Base-by-base conservation (phyloP, 1,284 basidiomycete genomes). In the Ustilago trichophora region DNA sequence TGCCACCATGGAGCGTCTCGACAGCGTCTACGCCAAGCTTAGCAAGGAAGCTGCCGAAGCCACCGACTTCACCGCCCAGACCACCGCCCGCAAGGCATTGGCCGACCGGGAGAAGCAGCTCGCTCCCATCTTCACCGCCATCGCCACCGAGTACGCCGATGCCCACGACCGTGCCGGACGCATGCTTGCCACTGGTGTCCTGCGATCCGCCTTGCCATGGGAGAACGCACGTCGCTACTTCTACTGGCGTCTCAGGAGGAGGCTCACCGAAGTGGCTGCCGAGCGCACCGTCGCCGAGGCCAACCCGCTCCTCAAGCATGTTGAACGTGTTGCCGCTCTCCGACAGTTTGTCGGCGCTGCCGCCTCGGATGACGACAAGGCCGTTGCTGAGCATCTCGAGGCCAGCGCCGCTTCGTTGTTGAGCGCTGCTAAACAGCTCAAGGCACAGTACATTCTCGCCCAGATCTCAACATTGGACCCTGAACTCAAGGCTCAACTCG, bases 81-180 rank as follows among this genome's bases (percentile, higher is more conserved):
- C 68, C 16, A 40, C 63, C 11, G 63, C 68, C 9, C 89, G 89
- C 64, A 85, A 88, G 9, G 84, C 86, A 12, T 83, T 98, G 54
- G 85, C 88, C 19, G 86, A 87, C 35, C 87, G 96, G 40, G 95
- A 98, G 83, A 88, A 88, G 57, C 84, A 90, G 75, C 84, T 98
- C 66, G 87, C 88, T 60, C 94, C 94, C 6, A 90, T 92, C 12
- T 98, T 94, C 84, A 92, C 92, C 82, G 92, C 94, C 71, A 88
- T 98, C 56, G 94, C 95, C 21, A 84, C 96, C 66, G 86, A 96
- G 45, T 98, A 97, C 80, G 95, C 94, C 42, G 96, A 99, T 83
- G 88, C 97, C 68, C 96, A 97, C 82, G 95, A 94, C 83, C 91
- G 93, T 53, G 87, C 89, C 37, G 94, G 93, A 58, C 91, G 95